These are phyloP conservation scores for Xylariaceae sp. DNA, from an alignment of 2,329 filamentous ascomycete species.

Conservation along the genomic window DNA sequence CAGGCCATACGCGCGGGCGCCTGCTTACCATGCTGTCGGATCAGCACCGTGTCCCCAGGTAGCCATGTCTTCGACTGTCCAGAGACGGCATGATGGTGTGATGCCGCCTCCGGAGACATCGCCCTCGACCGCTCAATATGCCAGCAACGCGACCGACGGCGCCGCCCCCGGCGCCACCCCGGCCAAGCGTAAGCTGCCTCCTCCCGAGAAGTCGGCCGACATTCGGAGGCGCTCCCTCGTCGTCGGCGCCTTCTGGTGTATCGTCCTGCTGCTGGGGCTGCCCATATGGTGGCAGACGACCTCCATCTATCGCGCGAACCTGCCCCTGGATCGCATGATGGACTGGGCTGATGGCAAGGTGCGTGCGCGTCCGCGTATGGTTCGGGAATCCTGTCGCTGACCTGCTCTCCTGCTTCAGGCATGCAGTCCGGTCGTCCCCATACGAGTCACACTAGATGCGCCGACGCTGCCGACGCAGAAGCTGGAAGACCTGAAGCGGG, in stretches of 20 bases:
- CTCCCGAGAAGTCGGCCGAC: slow-evolving; percentile 67
- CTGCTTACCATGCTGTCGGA: slow-evolving; percentile 6
- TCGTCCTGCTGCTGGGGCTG: slow-evolving; percentile 75
- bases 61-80: slow-evolving; percentile 7
- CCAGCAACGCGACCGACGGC: background rate
- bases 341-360: slow-evolving; percentile 90
- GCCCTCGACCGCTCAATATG: slow-evolving; percentile 1
- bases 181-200: slow-evolving; percentile 44
- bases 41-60: slow-evolving; percentile 1
- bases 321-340: slow-evolving; percentile 81
- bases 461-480: slow-evolving; percentile 58
- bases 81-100: slow-evolving; percentile 6
- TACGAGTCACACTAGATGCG: slow-evolving; percentile 72
- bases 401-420: slow-evolving; percentile 44
- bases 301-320: slow-evolving; percentile 75
- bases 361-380: slow-evolving; percentile 12
- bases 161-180: slow-evolving; percentile 4
- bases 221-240: slow-evolving; percentile 64
- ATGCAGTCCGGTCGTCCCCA: slow-evolving; percentile 80
- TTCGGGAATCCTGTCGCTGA: slow-evolving; percentile 2
- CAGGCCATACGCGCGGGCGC: too few relatives aligned
- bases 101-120: slow-evolving; percentile 1
- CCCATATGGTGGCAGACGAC: slow-evolving; percentile 97
- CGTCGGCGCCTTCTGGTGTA: slow-evolving; percentile 82
- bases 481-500: slow-evolving; percentile 63